Base-by-base conservation (phyloP, 2,329 filamentous ascomycete genomes). In the Trichoderma pleuroti region DNA sequence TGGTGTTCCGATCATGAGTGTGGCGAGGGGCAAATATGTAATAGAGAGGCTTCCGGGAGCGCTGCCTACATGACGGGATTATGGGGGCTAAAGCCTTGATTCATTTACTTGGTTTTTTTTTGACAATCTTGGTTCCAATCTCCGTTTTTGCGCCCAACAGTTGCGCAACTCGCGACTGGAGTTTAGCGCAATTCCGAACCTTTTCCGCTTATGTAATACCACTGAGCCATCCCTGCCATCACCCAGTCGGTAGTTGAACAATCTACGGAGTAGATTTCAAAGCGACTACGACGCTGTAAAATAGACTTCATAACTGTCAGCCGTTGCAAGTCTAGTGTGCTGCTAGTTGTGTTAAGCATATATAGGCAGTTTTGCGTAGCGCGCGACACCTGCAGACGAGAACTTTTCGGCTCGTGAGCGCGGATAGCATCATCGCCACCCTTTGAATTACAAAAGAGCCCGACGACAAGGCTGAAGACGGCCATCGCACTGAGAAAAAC, bases 1-100 rank as follows among this genome's bases (percentile, higher is more conserved):
- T 52, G 85, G 86, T 80, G 90, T 92, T 70, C 91, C 91, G 30
- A 89, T 93, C 75, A 87, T 97, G 85, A 93, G 90, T 77, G 93
- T 96, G 32, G 92, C 92, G 7, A 88, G 93, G 77, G 93, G 93
- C 59, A 98, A 98, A 82, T 98, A 98, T 81, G 91, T 95, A 61
- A 96, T 99, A 77, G 96, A 98, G 85, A 89, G 94, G 76, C 82
- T 98, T 73, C 94, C 94, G 6, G 92, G 94, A 81, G 93, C 93
- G 46, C 92, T 93, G 39, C 91, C 94, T 62, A 81, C 75, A 74
- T 79, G 49, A 77, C 59, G 67, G 60, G 63, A 34, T 56, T 68
- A 69, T 7, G 57, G 32, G 57, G 32, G 59, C 42, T 56, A 11
- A n/a, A 26, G 18, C 21, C 16, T 59, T 59, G 61, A 28, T 24